phyloP scores from a whole-genome alignment of 2,329 filamentous ascomycete genomes.

The Teratosphaeriaceae sp. region DNA sequence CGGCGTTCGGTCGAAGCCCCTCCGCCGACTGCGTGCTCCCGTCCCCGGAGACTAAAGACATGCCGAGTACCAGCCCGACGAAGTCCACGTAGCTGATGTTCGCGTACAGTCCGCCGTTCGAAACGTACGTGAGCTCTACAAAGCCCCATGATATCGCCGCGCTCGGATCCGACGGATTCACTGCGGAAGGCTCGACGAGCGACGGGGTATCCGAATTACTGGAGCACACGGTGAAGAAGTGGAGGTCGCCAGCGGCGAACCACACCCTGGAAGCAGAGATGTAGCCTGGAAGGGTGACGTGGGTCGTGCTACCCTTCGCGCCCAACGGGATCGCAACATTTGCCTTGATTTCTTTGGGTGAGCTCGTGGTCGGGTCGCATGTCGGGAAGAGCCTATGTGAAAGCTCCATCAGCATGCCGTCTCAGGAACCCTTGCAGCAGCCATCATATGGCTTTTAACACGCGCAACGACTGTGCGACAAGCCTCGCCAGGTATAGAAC shows the following conservation, averaged over 20 bases:
- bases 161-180: constrained; percentile 33
- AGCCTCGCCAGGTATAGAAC: too few relatives aligned
- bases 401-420: too few relatives aligned
- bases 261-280: constrained; percentile 40
- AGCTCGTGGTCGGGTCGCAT: constrained; percentile 22
- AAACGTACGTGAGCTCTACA: constrained; percentile 41
- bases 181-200: constrained; percentile 45
- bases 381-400: constrained; percentile 36
- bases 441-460: too few relatives aligned
- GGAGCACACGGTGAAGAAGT: constrained; percentile 37
- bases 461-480: too few relatives aligned
- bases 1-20: constrained; percentile 53
- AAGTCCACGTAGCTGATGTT: constrained; percentile 32
- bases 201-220: constrained; percentile 23
- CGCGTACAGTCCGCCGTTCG: constrained; percentile 36
- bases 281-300: constrained; percentile 36
- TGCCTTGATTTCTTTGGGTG: constrained; percentile 32
- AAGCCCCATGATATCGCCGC: constrained; percentile 38
- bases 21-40: constrained; percentile 44
- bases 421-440: too few relatives aligned
- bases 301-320: constrained; percentile 30
- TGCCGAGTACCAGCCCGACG: constrained; percentile 43
- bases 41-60: constrained; percentile 44
- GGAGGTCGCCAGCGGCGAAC: constrained; percentile 38
- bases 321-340: constrained; percentile 39